Percentiles rank a stretch among this genome's conserved stretches.
phyloP scores from a whole-genome alignment of 2,329 filamentous ascomycete species.

The Aspergillus uvarum region DNA sequence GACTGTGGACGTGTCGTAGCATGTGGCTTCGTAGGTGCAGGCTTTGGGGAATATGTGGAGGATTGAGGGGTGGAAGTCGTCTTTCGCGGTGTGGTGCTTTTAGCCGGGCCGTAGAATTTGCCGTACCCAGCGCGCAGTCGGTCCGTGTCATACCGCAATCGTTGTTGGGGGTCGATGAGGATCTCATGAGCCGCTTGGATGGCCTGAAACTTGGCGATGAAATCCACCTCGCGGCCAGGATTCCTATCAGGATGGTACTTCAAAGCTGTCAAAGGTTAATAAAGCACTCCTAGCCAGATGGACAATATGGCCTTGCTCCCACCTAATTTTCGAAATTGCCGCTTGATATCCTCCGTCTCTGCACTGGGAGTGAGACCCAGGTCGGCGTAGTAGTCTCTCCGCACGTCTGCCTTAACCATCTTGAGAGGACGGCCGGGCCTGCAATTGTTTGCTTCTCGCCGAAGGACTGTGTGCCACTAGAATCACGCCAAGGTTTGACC shows the following conservation, averaged over 20 bases:
- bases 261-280: conserved; percentile 56
- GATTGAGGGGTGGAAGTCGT: conserved; percentile 25
- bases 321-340: conserved; percentile 82
- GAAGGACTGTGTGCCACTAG: conserved; percentile 14
- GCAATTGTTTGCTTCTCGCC: conserved; percentile 6
- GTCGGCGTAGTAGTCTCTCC: conserved; percentile 81
- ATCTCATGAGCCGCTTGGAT: conserved; percentile 87
- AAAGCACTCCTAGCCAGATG: neutral
- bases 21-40: conserved; percentile 23
- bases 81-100: conserved; percentile 31
- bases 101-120: conserved; percentile 34
- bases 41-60: conserved; percentile 25
- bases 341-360: conserved; percentile 74
- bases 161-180: conserved; percentile 59
- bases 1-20: conserved; percentile 21
- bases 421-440: conserved; percentile 29
- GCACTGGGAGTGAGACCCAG: conserved; percentile 69
- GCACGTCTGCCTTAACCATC: conserved; percentile 69
- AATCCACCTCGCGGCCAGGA: conserved; percentile 75
- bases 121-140: conserved; percentile 52
- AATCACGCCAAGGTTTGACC: conserved; percentile 12
- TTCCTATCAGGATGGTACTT: conserved; percentile 90
- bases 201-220: conserved; percentile 77
- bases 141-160: conserved; percentile 63
- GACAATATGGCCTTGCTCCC: conserved; percentile 25